These are phyloP conservation scores for Fusarium burgessii DNA, from an alignment of 2,329 filamentous ascomycete species.

Conservation along the genomic window DNA sequence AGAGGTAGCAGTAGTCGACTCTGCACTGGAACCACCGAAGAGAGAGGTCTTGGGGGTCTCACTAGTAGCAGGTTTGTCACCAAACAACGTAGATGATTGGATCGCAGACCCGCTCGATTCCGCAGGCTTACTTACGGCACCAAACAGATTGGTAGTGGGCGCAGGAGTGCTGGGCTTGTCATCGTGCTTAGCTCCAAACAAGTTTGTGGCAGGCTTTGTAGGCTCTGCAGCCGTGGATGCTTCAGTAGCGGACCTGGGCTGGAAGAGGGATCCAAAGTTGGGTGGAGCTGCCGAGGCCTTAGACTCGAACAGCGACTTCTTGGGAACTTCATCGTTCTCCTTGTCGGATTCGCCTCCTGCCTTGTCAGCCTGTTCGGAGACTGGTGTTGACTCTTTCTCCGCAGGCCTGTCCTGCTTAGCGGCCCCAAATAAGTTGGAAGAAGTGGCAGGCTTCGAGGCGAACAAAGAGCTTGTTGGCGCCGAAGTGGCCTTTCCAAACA, in stretches of 20 bases:
- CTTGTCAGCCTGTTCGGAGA: conserved; percentile 48
- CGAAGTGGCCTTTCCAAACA: conserved; percentile 50
- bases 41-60: conserved; percentile 45
- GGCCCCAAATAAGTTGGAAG: conserved; percentile 54
- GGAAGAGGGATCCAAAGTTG: conserved; percentile 49
- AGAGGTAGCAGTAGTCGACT: conserved; percentile 31
- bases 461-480: conserved; percentile 52
- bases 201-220: conserved; percentile 44
- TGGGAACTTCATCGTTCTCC: conserved; percentile 56
- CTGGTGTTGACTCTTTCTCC: conserved; percentile 45
- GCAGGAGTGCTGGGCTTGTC: conserved; percentile 45
- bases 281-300: conserved; percentile 50
- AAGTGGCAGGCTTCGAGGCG: conserved; percentile 51
- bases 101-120: conserved; percentile 46
- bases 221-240: conserved; percentile 46
- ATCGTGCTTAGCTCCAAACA: conserved; percentile 55
- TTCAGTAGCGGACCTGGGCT: conserved; percentile 49
- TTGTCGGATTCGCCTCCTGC: conserved; percentile 58
- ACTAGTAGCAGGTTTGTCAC: conserved; percentile 44
- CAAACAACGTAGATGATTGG: conserved; percentile 52
- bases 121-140: conserved; percentile 49
- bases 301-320: conserved; percentile 50
- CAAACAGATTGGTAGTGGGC: conserved; percentile 54
- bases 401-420: conserved; percentile 49
- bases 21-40: conserved; percentile 48